Base-by-base conservation (phyloP, 306 rosid species). In the Gastrolobium bilobum region DNA sequence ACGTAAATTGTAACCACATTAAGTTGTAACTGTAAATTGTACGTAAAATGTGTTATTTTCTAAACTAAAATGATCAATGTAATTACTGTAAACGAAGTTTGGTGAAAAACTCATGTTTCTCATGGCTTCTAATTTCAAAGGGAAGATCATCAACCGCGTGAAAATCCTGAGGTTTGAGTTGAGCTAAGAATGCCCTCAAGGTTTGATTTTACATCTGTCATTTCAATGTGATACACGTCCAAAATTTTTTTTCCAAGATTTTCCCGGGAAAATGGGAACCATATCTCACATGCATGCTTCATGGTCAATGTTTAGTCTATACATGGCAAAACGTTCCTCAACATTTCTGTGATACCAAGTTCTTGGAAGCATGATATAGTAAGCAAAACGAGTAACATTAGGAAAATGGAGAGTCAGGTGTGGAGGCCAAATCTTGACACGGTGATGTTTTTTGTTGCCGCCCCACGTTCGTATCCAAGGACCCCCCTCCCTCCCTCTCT, bases 121-220 rank as follows among this genome's bases (percentile, higher is more conserved):
- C 83, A 71, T 70, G 64, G 47, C 46, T 61, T 50, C 1, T 2
- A 71, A 61, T 60, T 79, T 71, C 78, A 71, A 79, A 61, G 5
- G 48, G 38, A 7, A 29, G 43, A 70, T 60, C 1, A 57, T 33
- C 2, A 31, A 14, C 33, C 78, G 65, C 82, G 77, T 58, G 42
- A 46, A 7, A 78, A 54, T 31, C 43, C 65, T 15, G 42, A 4
- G 15, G 8, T 3, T 1, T 7, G 15, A 3, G 38, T 4, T 13
- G 61, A 62, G 37, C 3, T 3, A 0, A 35, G 26, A 61, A 62
- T 37, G 48, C 31, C 50, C 70, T 38, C 7, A 26, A 65, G n/a
- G 59, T 69, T 69, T 69, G 46, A 69, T 50, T 50, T 66, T 13
- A 8, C 75, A 42, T 20, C 51, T 68, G 82, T 14, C 33, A 68